These are phyloP conservation scores for Russula ochroleuca DNA, from an alignment of 768 basidiomycete genomes.

Conservation along the genomic window DNA sequence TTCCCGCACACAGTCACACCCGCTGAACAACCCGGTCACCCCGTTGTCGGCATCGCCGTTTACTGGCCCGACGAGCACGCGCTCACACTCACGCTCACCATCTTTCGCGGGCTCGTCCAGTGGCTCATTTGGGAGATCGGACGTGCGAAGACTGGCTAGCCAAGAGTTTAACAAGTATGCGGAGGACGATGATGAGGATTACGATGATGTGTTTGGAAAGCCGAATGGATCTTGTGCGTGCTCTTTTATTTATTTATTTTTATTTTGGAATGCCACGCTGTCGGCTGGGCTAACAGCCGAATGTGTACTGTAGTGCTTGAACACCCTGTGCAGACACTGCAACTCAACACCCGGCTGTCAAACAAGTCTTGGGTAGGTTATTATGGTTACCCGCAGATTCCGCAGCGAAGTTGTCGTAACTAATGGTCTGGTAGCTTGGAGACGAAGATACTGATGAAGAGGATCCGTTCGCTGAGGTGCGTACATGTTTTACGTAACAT, in stretches of 20 bases:
- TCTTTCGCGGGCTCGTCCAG: constrained; percentile 38
- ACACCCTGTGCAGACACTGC: constrained; percentile 66
- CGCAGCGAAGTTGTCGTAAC: constrained; percentile 9
- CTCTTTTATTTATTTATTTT: neutral
- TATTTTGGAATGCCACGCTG: constrained; percentile 5
- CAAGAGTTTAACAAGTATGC: constrained; percentile 81
- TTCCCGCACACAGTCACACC: constrained; percentile 49
- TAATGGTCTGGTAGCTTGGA: constrained; percentile 47
- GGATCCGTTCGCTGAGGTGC: constrained; percentile 93
- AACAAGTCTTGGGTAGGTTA: constrained; percentile 80
- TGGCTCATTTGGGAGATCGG: constrained; percentile 64
- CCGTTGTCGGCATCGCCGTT: constrained; percentile 33
- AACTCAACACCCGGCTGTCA: constrained; percentile 81
- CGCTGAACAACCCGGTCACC: constrained; percentile 48
- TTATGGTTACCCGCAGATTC: neutral
- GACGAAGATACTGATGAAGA: constrained; percentile 86
- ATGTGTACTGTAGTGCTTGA: constrained; percentile 43
- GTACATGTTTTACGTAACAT: neutral
- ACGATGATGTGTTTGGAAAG: constrained; percentile 92
- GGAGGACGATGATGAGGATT: constrained; percentile 87
- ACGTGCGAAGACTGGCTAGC: constrained; percentile 51
- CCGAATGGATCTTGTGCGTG: constrained; percentile 57
- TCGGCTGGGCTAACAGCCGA: neutral
- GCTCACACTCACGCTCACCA: constrained; percentile 25
- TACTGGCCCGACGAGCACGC: constrained; percentile 41